Conservation (phyloP, 176 grass and related monocot genomes). For the Oropetium thomaeum region DNA sequence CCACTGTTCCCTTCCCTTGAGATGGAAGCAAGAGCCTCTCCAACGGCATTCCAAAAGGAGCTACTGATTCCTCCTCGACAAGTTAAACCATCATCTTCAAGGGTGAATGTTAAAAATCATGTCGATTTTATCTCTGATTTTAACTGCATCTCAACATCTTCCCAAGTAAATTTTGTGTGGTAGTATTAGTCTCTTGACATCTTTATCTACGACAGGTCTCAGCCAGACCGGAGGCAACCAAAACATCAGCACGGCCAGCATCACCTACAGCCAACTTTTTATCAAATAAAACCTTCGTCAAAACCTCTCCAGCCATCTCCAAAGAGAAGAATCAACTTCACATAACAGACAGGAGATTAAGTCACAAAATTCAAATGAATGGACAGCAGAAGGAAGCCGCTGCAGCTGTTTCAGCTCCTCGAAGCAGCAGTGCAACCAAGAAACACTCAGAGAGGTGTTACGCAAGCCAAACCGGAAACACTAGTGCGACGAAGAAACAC, state of each 20-base stretch:
- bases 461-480: neutral
- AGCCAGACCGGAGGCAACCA: neutral
- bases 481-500: constrained; percentile 13
- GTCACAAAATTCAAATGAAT: neutral
- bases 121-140: neutral
- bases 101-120: constrained; percentile 22
- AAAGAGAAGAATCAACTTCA: constrained; percentile 12
- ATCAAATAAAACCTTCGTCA: neutral
- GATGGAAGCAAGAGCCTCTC: constrained; percentile 25
- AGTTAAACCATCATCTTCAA: constrained; percentile 39
- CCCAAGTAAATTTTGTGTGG: neutral
- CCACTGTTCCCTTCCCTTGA: constrained; percentile 62
- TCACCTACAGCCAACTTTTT: neutral
- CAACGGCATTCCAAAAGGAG: constrained; percentile 29
- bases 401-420: neutral
- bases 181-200: neutral
- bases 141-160: neutral
- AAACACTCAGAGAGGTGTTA: constrained; percentile 33
- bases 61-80: constrained; percentile 9
- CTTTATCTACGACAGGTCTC: neutral
- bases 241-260: neutral
- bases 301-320: neutral
- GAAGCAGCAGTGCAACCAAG: neutral
- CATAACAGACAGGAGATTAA: constrained; percentile 15
- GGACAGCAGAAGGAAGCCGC: constrained; percentile 12